Evolutionary conservation across 23 red algal genomes (phyloP).

Genomic region (Gracilaria domingensis): DNA sequence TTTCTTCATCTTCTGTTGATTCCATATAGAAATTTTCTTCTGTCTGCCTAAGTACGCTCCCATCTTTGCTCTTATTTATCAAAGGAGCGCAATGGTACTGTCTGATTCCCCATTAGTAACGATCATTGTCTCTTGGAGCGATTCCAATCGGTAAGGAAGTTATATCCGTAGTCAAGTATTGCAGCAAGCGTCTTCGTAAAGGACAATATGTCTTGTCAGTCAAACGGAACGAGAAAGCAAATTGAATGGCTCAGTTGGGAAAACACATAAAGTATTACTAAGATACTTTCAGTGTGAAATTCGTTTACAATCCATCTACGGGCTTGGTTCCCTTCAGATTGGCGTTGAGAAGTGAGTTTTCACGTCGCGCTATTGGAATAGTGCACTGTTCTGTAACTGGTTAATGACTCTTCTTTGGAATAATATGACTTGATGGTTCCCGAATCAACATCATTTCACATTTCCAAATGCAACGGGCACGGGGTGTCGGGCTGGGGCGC

Average conservation of each 20-base stretch:
- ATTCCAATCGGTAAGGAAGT: conserved; percentile 2
- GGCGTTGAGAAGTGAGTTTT: conserved; percentile 14
- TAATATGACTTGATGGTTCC: conserved; percentile 8
- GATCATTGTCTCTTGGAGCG: conserved; percentile 1
- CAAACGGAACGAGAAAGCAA: background rate
- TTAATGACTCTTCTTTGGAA: background rate
- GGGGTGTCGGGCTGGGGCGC: background rate
- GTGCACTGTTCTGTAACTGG: background rate
- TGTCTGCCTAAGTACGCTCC: background rate
- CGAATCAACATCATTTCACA: background rate
- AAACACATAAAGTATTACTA: background rate
- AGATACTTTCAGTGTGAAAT: background rate
- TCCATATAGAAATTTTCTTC: background rate
- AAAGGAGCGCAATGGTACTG: background rate
- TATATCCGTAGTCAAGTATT: background rate
- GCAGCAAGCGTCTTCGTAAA: background rate
- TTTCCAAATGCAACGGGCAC: background rate
- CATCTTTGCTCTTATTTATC: conserved; percentile 1
- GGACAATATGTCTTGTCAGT: background rate
- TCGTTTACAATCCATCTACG: background rate
- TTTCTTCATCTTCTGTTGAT: background rate
- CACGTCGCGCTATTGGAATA: background rate
- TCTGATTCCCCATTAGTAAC: conserved; percentile 1
- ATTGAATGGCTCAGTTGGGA: background rate
- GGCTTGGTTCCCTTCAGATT: background rate